These are phyloP conservation scores for Candida easanensis DNA, from an alignment of 805 yeast genomes.

Conservation along the genomic window DNA sequence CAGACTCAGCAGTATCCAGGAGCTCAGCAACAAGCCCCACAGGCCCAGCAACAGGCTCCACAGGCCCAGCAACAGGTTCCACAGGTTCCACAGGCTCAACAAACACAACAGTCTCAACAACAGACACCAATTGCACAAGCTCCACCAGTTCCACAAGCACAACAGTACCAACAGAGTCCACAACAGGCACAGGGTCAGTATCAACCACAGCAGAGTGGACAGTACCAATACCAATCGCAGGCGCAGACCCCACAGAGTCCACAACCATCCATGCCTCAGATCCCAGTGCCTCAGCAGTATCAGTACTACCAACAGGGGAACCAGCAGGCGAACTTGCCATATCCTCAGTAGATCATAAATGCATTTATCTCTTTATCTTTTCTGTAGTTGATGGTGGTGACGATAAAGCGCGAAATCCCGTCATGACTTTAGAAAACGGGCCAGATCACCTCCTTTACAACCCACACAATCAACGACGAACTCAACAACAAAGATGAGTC, in stretches of 20 bases:
- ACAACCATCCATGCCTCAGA: no score
- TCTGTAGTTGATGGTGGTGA: no score
- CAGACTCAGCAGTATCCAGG: conserved; percentile 5
- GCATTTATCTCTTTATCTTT: no score
- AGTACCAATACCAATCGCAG: conserved; percentile 1
- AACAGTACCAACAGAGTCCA: no score
- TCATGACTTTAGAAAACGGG: background rate
- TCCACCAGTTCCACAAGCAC: no score
- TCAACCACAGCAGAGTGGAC: no score
- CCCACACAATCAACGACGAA: background rate
- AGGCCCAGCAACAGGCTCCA: conserved; percentile 29
- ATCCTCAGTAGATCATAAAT: conserved; percentile 3
- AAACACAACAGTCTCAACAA: no score
- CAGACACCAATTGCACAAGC: no score
- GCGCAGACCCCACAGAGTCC: background rate
- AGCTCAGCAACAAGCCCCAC: conserved; percentile 35
- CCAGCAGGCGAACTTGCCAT: conserved; percentile 5
- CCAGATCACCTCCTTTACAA: no score
- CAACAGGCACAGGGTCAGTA: no score
- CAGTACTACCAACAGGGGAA: conserved; percentile 5
- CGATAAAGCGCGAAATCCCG: no score
- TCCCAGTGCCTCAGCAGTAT: background rate
- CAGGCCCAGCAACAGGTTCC: conserved; percentile 13
- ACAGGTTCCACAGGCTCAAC: background rate
- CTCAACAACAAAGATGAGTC: background rate